Percentiles rank a stretch among this genome's conserved stretches.
phyloP scores from a whole-genome alignment of 1,139 yeast species.

The Yamadazyma triangularis region DNA sequence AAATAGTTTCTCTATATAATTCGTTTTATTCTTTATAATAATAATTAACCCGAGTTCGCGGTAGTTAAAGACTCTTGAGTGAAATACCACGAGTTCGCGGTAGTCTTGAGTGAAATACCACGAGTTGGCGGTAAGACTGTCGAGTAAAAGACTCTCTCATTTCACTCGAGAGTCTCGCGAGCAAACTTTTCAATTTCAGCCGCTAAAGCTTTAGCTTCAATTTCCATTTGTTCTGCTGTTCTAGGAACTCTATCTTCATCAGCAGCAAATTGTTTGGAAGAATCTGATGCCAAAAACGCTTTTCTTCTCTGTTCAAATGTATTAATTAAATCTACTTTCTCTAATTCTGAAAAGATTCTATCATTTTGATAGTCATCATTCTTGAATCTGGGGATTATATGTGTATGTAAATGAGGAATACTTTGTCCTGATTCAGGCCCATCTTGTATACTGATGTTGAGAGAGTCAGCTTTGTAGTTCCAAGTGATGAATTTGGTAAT shows the following conservation, averaged over 20 bases:
- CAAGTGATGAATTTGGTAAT: constrained; percentile 62
- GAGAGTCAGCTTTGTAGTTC: constrained; percentile 69
- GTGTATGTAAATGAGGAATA: constrained; percentile 91
- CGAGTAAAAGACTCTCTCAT: too few species aligned
- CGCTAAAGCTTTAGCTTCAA: constrained; percentile 55
- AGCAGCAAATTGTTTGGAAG: constrained; percentile 12
- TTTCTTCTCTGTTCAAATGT: constrained; percentile 28
- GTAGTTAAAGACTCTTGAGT: too few species aligned
- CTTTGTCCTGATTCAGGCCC: constrained; percentile 96
- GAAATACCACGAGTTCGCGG: too few species aligned
- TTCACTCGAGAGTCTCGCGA: too few species aligned
- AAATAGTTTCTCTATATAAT: too few species aligned
- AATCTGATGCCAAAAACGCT: not conserved
- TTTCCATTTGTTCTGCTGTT: constrained; percentile 54
- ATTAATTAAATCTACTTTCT: constrained; percentile 35
- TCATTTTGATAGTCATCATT: constrained; percentile 67
- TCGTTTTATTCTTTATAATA: too few species aligned
- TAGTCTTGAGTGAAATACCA: too few species aligned
- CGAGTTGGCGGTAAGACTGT: too few species aligned
- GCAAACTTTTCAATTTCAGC: constrained; percentile 37
- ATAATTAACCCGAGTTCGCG: too few species aligned
- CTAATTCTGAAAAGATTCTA: constrained; percentile 55
- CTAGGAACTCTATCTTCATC: constrained; percentile 51
- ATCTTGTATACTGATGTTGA: constrained; percentile 90
- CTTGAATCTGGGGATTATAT: constrained; percentile 75